Base-by-base conservation (phyloP, 1,284 basidiomycete genomes). In the Rhodofomes roseus region DNA sequence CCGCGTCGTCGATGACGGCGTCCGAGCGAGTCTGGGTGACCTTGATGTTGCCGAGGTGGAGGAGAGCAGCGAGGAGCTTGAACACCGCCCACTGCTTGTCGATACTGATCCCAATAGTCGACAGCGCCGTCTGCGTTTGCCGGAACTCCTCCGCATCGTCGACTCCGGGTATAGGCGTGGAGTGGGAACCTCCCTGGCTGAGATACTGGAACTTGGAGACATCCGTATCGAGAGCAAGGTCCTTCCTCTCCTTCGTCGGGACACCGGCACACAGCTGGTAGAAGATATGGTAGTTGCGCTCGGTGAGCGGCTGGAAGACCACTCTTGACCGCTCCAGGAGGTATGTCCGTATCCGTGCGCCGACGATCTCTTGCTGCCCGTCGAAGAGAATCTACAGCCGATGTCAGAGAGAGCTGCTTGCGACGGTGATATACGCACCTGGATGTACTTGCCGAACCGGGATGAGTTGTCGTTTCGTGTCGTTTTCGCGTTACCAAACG, bases 211-310 rank as follows among this genome's bases (percentile, higher is more conserved):
- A 99, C 72, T 95, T 92, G 40, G 86, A 87, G 59, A 92, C 81
- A 70, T 96, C 93, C 7, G 82, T 80, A 63, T 95, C 92, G 46
- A 99, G 81, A 5, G 93, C 95, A 43, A 99, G 85, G 68, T 97
- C 94, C 75, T 97, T 97, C 51, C 94, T 87, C 72, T 99, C 96
- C 72, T 97, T 96, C 25, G 92, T 79, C 1, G 96, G 96, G 4
- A 95, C 95, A 56, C 97, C 97, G 2, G 96, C 93, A 68, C 96
- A 95, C n/a, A 99, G 81, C 74, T 99, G 97, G 76, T 99, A 99
- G 80, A 99, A 99, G 70, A 99, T 98, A 76, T 99, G 97, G 74
- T 99, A 99, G 76, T 99, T 99, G 60, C 97, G 89, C 76, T 99
- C 97, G 22, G 92, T 95, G 65, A 93, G 83, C 18, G 97, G 96